Conservation (phyloP, 2,329 filamentous ascomycete genomes). For the Penicillium sp. region DNA sequence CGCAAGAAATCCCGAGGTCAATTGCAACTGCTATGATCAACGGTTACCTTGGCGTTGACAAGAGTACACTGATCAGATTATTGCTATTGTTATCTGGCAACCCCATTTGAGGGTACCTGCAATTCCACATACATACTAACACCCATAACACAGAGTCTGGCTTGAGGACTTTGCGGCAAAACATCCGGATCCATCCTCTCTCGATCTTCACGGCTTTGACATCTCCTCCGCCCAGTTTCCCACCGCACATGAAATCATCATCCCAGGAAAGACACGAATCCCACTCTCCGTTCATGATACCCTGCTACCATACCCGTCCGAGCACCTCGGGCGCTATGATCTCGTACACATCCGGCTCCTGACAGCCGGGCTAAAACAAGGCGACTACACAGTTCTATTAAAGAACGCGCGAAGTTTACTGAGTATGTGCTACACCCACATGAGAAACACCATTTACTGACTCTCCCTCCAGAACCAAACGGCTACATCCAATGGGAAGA, state of each 20-base stretch:
- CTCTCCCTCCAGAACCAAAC: slow-evolving; percentile 27
- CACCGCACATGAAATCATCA: slow-evolving; percentile 18
- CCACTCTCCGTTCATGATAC: slow-evolving; percentile 32
- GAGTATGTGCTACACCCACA: slow-evolving; percentile 28
- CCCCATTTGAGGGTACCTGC: background rate
- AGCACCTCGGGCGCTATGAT: slow-evolving; percentile 39
- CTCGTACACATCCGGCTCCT: slow-evolving; percentile 40
- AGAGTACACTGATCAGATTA: no score
- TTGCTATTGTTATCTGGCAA: no score
- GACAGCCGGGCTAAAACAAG: slow-evolving; percentile 35
- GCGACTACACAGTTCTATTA: slow-evolving; percentile 29
- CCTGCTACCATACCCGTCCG: slow-evolving; percentile 34
- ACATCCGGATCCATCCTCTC: slow-evolving; percentile 14
- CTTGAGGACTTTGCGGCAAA: slow-evolving; percentile 26
- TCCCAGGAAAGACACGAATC: slow-evolving; percentile 18
- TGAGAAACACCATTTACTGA: background rate
- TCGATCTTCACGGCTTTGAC: slow-evolving; percentile 39
- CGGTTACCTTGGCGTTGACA: background rate
- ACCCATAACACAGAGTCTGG: slow-evolving; percentile 34
- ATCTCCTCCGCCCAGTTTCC: slow-evolving; percentile 41
- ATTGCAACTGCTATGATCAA: background rate
- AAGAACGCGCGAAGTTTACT: slow-evolving; percentile 37
- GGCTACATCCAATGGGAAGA: slow-evolving; percentile 41
- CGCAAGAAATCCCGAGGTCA: no score
- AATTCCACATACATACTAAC: slow-evolving; percentile 4